A percentile compares a stretch with the other conserved stretches of the same genome.
Conservation (phyloP, 78 protist species). For the Dictyostelium brefeldianum region DNA sequence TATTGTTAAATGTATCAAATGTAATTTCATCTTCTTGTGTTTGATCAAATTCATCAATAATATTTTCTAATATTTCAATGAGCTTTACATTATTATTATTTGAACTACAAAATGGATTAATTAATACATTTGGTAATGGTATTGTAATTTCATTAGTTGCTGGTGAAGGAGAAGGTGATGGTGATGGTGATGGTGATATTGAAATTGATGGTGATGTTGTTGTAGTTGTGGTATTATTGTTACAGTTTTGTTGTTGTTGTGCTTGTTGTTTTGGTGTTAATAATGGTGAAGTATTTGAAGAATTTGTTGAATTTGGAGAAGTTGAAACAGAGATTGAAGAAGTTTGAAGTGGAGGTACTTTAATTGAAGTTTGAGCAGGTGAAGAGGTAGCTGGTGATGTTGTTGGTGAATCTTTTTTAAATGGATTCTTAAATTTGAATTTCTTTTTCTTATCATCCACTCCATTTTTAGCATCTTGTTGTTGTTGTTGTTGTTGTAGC, state of each 20-base stretch:
- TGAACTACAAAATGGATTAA: not conserved
- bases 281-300: not conserved
- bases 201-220: not conserved
- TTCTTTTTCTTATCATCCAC: constrained; percentile 1
- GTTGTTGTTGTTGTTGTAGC: not conserved
- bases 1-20: constrained; percentile 1
- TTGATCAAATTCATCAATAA: not conserved
- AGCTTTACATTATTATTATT: constrained; percentile 5
- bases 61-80: constrained; percentile 1
- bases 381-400: constrained; percentile 1
- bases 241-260: not conserved
- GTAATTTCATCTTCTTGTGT: not conserved
- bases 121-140: constrained; percentile 20
- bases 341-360: constrained; percentile 18
- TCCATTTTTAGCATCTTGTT: not conserved
- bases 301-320: not conserved
- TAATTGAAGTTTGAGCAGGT: not conserved
- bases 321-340: constrained; percentile 9
- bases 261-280: not conserved
- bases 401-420: constrained; percentile 26
- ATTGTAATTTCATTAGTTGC: not conserved
- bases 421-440: constrained; percentile 21
- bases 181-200: not conserved
- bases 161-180: not conserved
- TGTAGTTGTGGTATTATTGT: not conserved